Conservation (phyloP, 1,139 yeast species). For the Saccharomyces pastorianus region DNA sequence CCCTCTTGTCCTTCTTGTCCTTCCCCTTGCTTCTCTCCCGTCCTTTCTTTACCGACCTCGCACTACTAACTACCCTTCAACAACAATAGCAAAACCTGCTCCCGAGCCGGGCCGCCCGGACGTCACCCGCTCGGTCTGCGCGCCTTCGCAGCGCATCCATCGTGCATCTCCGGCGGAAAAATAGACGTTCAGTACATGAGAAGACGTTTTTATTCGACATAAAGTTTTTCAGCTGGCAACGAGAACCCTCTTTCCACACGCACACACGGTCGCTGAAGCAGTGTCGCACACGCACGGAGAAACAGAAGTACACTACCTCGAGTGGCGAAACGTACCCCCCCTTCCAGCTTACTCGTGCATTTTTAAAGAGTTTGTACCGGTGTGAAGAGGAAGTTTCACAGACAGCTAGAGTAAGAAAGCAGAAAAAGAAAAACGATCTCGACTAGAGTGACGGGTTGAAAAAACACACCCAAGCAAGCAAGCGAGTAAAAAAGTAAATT, state of each 20-base stretch:
- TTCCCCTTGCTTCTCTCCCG: not conserved
- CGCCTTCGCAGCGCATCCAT: not conserved
- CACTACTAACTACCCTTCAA: not conserved
- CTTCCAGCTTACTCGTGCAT: not conserved
- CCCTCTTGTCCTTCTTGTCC: too few relatives aligned
- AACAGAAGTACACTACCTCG: not conserved
- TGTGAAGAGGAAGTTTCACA: not conserved
- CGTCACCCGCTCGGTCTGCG: not conserved
- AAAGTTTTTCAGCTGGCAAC: conserved; percentile 1
- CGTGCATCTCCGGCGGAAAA: conserved; percentile 1
- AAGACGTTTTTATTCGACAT: conserved; percentile 1
- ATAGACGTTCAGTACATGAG: conserved; percentile 1
- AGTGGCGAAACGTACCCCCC: too few relatives aligned
- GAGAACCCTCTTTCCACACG: not conserved
- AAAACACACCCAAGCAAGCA: not conserved
- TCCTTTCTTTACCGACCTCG: not conserved
- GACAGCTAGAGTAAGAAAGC: not conserved
- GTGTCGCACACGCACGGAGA: not conserved
- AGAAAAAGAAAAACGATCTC: not conserved
- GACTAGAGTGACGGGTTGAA: not conserved
- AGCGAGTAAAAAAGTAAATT: too few relatives aligned
- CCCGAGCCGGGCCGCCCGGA: not conserved
- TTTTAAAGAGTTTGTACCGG: not conserved
- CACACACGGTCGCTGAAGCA: not conserved
- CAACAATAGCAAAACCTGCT: not conserved